A percentile compares a stretch with the other conserved stretches of the same genome.
phyloP scores from a whole-genome alignment of 2,329 filamentous ascomycete species.

The Colletotrichum agaves region DNA sequence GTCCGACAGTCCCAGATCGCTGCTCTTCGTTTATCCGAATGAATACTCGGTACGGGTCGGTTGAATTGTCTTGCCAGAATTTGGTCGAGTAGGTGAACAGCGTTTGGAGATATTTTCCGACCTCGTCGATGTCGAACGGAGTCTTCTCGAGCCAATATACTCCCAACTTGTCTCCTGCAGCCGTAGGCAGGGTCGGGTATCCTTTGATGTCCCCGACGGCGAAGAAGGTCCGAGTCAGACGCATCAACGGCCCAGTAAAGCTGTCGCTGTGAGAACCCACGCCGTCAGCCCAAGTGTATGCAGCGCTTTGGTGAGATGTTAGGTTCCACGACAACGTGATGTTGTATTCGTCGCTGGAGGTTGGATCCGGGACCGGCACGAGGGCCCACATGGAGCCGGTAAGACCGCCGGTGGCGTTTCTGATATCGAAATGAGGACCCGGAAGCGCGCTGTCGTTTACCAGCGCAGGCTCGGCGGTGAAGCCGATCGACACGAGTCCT shows the following conservation, averaged over 20 bases:
- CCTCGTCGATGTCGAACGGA: background rate
- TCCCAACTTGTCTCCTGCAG: constrained; percentile 3
- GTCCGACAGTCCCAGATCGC: background rate
- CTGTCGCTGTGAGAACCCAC: background rate
- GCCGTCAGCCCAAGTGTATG: constrained; percentile 12
- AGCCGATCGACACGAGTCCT: constrained; percentile 1
- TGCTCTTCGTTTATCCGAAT: constrained; percentile 14
- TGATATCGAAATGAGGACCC: constrained; percentile 17
- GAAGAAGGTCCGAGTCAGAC: constrained; percentile 5
- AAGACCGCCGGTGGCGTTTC: constrained; percentile 9
- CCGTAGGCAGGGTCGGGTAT: background rate
- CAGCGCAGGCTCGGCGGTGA: background rate
- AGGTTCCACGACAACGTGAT: constrained; percentile 1
- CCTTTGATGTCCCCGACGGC: constrained; percentile 14
- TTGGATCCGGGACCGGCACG: background rate
- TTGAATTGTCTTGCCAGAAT: constrained; percentile 14
- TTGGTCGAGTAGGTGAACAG: constrained; percentile 1
- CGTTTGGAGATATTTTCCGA: background rate
- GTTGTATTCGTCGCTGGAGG: background rate
- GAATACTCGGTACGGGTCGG: constrained; percentile 10
- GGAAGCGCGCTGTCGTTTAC: constrained; percentile 4
- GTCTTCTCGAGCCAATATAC: constrained; percentile 19
- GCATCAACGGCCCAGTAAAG: background rate
- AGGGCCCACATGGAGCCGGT: constrained; percentile 22
- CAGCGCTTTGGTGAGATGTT: background rate